A percentile compares a stretch with the other conserved stretches of the same genome.
Evolutionary conservation across 2,329 filamentous ascomycete species (phyloP).

Genomic region (Xylaria sp.): DNA sequence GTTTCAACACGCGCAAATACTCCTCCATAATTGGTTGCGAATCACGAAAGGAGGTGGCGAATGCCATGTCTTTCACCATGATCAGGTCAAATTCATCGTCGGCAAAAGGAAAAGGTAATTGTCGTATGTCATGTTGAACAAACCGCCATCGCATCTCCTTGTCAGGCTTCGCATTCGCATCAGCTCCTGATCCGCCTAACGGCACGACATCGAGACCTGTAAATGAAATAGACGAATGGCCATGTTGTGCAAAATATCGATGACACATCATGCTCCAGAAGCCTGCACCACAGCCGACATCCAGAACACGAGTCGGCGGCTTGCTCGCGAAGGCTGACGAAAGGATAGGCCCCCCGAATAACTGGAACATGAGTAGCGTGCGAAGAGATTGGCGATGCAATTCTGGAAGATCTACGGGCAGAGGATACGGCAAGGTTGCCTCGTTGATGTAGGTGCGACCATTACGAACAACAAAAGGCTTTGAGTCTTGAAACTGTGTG

Average conservation of each 20-base stretch:
- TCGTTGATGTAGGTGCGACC: constrained; percentile 87
- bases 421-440: constrained; percentile 76
- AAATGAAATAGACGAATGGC: constrained; percentile 77
- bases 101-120: constrained; percentile 78
- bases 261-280: constrained; percentile 93
- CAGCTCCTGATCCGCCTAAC: constrained; percentile 62
- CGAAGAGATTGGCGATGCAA: constrained; percentile 87
- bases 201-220: constrained; percentile 85
- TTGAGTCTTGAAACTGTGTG: constrained; percentile 43
- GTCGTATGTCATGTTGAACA: constrained; percentile 85
- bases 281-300: constrained; percentile 86
- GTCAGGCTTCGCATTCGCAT: constrained; percentile 60
- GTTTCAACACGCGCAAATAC: constrained; percentile 77
- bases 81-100: constrained; percentile 87
- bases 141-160: constrained; percentile 89
- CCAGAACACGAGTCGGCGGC: constrained; percentile 81
- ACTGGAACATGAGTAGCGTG: constrained; percentile 81
- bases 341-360: constrained; percentile 84
- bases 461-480: constrained; percentile 76
- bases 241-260: constrained; percentile 76
- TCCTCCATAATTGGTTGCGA: constrained; percentile 72
- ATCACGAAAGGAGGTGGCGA: constrained; percentile 69
- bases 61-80: constrained; percentile 84
- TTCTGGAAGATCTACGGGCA: constrained; percentile 88
- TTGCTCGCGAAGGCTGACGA: constrained; percentile 72